Conservation (phyloP, 2,329 filamentous ascomycete species). For the Monosporascus sp. region DNA sequence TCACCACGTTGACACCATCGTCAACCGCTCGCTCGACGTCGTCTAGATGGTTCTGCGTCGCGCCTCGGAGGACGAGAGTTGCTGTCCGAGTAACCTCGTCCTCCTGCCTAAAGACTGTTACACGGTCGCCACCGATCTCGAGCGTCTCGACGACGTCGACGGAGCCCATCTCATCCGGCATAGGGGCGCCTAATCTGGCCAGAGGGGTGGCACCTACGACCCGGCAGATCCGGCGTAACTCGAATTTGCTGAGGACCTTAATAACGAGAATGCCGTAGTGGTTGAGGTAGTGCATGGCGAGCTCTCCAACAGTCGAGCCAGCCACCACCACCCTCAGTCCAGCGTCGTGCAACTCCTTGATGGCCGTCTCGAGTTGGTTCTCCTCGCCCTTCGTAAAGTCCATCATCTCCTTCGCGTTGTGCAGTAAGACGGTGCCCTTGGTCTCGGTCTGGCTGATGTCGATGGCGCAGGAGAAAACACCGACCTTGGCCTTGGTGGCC, state of each 20-base stretch:
- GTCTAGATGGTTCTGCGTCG: constrained; percentile 96
- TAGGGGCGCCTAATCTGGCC: constrained; percentile 88
- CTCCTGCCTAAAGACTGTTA: constrained; percentile 97
- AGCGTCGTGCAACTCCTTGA: constrained; percentile 95
- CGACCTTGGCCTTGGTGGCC: constrained; percentile 88
- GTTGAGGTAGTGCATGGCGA: constrained; percentile 97
- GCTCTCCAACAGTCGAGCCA: constrained; percentile 88
- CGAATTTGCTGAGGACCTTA: constrained; percentile 97
- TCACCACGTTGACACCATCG: constrained; percentile 96
- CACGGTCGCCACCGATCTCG: constrained; percentile 95
- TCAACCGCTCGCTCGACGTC: constrained; percentile 96
- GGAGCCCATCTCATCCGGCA: constrained; percentile 99
- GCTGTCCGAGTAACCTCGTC: constrained; percentile 87
- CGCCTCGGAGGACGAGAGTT: constrained; percentile 88
- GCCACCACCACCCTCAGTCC: constrained; percentile 88
- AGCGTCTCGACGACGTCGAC: constrained; percentile 94
- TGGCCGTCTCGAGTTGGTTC: constrained; percentile 76
- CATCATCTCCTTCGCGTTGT: constrained; percentile 98
- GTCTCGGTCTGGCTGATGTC: constrained; percentile 96
- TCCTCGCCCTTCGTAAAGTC: constrained; percentile 98
- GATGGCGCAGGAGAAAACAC: constrained; percentile 92
- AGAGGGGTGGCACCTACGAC: constrained; percentile 96
- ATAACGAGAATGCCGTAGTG: constrained; percentile 93
- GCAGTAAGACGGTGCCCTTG: constrained; percentile 92
- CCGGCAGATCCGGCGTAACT: constrained; percentile 88